Evolutionary conservation across 225 moss, liverwort and hornwort genomes (phyloP), one percentile per base, ranked within the genome.

Genomic region (Marchantia polymorpha): DNA sequence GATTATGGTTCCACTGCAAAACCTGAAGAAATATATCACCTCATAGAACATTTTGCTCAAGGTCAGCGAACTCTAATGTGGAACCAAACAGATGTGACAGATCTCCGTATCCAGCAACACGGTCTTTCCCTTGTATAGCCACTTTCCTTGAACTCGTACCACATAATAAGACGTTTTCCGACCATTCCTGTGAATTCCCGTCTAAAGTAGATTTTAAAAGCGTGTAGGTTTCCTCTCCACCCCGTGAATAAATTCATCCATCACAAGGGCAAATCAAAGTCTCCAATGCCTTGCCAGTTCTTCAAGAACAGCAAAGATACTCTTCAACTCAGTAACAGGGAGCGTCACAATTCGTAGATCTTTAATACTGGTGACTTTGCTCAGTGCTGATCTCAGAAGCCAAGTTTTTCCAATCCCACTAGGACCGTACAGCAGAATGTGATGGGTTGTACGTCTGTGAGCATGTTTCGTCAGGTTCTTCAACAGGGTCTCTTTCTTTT

Each of bases 41-140:
- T 99, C 61, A 95, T 99, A 83, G 99, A 99, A 85, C 99, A 99
- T 87, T 99, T 99, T 78, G 95, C 99, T 69, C 99, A 99, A 88
- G 99, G 99, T 54, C 92, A 92, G 85, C 89, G 99, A 75, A 82
- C 46, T 73, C 67, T 55, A 84, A 22, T 5, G 78, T 82, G 30
- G 79, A n/a, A 27, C 87, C 87, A 77, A 87, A 87, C 0, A 85
- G 80, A 54, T 87, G 82, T 0, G 59, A 73, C 50, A 84, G 73
- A 68, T 87, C 80, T 77, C 80, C 71, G 50, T 73, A 78, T 48
- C 82, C 82, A 10, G 51, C 29, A 61, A 64, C 69, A 54, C 82
- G 79, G 69, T 79, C 84, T 77, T 77, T 77, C 54, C 30, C 64
- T 55, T 58, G 79, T 15, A 73, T 22, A 9, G 56, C 53, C 48